Percentiles rank a stretch among this genome's conserved stretches.
phyloP scores from a whole-genome alignment of 192 early-diverging fungal species.

The Coemansia erecta region DNA sequence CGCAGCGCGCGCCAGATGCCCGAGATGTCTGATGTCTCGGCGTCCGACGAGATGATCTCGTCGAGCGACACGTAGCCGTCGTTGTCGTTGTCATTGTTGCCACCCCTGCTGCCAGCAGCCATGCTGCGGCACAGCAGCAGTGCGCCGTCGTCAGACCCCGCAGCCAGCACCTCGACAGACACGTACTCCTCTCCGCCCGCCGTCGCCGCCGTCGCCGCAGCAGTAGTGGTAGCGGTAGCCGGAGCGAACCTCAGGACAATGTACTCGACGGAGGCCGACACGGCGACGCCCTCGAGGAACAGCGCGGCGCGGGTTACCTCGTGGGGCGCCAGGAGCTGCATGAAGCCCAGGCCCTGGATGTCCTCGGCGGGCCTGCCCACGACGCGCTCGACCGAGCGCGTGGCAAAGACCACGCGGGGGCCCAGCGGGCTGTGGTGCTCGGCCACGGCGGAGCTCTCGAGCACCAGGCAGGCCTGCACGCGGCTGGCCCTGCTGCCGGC shows the following conservation, averaged over 20 bases:
- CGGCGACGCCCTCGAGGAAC: slow-evolving; percentile 12
- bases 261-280: slow-evolving; percentile 2
- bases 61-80: slow-evolving; percentile 34
- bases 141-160: slow-evolving; percentile 24
- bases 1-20: slow-evolving; percentile 10
- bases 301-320: slow-evolving; percentile 12
- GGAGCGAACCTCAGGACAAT: no score
- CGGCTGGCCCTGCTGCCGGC: background rate
- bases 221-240: no score
- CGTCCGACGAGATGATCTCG: slow-evolving; percentile 39
- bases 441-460: slow-evolving; percentile 3
- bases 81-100: background rate
- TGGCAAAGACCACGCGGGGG: slow-evolving; percentile 23
- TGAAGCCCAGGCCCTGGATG: slow-evolving; percentile 19
- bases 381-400: slow-evolving; percentile 16
- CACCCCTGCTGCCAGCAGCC: background rate
- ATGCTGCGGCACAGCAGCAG: slow-evolving; percentile 23
- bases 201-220: no score
- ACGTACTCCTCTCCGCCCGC: no score
- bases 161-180: slow-evolving; percentile 27
- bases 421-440: slow-evolving; percentile 7
- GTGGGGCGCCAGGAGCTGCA: slow-evolving; percentile 14
- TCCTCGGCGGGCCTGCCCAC: slow-evolving; percentile 18
- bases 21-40: slow-evolving; percentile 23
- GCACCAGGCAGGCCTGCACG: slow-evolving; percentile 24